Evolutionary conservation across 1,284 basidiomycete genomes (phyloP), one percentile per base, ranked within the genome.

Genomic region (Wallemia hederae): DNA sequence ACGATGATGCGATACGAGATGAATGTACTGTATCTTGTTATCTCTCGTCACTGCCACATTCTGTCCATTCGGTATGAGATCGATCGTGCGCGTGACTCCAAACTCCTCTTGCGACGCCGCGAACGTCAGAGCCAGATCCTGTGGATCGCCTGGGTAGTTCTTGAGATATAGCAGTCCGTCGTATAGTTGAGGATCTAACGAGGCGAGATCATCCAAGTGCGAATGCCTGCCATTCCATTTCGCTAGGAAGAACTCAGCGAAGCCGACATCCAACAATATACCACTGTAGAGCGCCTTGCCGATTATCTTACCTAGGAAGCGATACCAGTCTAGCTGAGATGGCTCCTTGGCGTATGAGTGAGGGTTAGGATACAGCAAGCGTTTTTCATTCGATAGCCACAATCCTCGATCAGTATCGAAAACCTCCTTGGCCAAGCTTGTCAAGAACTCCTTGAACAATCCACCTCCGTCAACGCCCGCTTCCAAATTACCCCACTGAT

Each of bases 231-330:
- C 85, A 0, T 92, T 76, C 87, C 89, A 91, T 65, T 71, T 71
- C 15, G 83, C 80, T 33, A 92, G 75, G 77, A 98, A 98, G 74
- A 98, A 99, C 7, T 81, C 80, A 0, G 94, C 90, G 71, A 98
- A 97, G 0, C 84, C 84, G 2, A 92, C 85, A 66, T 97, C 89
- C n/a, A 94, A 81, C 5, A 99, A 75, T 59, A 98, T 97, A 1
- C 91, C 90, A 61, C 97, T 88, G 69, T 98, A 98, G 66, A 98
- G 76, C 0, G 92, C 92, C 69, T 97, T 97, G 11, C 91, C 92
- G 0, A 97, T 74, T 25, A 98, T 84, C 0, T 87, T 76, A 0
- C 94, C 92, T 63, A 97, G 81, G 71, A 97, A 98, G 1, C 81
- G 77, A 70, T 90, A 98, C 94, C 94, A 99, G 57, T 79, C 78